These are phyloP conservation scores for Tarenaya hassleriana DNA, from an alignment of 345 rosid species.

Conservation along the genomic window DNA sequence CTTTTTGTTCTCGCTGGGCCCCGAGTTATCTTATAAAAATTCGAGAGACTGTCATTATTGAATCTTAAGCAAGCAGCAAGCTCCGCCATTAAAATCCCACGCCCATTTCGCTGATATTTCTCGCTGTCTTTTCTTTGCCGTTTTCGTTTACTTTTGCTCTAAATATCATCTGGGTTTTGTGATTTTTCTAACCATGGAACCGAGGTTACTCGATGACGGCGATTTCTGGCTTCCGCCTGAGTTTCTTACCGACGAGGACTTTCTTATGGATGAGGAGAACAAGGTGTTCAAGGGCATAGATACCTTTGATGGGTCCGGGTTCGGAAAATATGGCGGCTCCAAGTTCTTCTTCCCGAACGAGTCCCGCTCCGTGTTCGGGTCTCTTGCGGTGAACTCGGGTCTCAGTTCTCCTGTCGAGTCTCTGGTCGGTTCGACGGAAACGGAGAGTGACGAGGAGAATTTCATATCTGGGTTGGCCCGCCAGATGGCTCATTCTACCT, in stretches of 20 bases:
- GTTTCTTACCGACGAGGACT: constrained; percentile 65
- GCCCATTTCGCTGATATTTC: not conserved
- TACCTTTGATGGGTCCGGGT: constrained; percentile 7
- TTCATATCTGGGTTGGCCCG: constrained; percentile 36
- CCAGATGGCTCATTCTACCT: constrained; percentile 40
- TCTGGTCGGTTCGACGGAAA: constrained; percentile 44
- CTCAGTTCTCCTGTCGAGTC: constrained; percentile 61
- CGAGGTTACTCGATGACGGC: constrained; percentile 43
- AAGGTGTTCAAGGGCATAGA: not conserved
- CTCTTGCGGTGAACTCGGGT: constrained; percentile 29
- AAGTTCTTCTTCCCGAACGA: constrained; percentile 23
- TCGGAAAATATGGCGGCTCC: constrained; percentile 18
- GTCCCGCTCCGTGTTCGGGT: constrained; percentile 30
- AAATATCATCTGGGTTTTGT: not conserved
- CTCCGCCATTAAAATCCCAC: constrained; percentile 8
- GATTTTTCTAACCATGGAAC: constrained; percentile 36
- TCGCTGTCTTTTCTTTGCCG: not conserved
- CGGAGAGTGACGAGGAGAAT: constrained; percentile 58
- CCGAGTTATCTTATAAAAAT: constrained; percentile 16
- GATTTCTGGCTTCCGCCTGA: constrained; percentile 72
- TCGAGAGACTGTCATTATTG: constrained; percentile 38
- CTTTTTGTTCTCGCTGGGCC: constrained; percentile 26
- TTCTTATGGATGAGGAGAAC: constrained; percentile 25
- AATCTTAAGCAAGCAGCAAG: constrained; percentile 39
- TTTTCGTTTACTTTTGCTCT: not conserved